Evolutionary conservation across 2,329 filamentous ascomycete genomes (phyloP), one percentile per base, ranked within the genome.

Genomic region (Podosphaera fusca): DNA sequence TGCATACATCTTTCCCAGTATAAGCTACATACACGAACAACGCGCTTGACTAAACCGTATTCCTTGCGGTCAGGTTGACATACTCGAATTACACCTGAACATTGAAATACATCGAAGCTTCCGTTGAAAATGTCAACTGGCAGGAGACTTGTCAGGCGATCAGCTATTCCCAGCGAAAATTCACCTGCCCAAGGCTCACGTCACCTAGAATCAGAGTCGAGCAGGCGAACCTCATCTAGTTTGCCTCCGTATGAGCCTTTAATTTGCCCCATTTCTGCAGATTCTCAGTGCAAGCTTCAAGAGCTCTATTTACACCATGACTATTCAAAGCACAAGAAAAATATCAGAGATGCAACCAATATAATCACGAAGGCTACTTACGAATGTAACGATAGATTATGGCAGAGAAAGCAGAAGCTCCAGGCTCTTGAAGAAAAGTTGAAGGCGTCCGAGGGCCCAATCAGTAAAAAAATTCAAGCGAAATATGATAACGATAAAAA

Each of bases 361-460:
- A 67, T 69, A n/a, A 65, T 84, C 4, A 73, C 70, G 1, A 67
- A 71, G 4, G 69, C 71, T 1, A 77, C 75, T 0, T 74, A 70
- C 2, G 71, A 73, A n/a, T 70, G 78, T 42, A 80, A 81, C 58
- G 79, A 82, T 58, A 71, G 71, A 10, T 63, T 79, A 2, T 62
- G 60, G 36, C 59, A 58, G n/a, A 64, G 64, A 2, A 63, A 67
- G 14, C 56, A 62, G 1, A 57, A 55, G 1, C 59, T 65, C 3
- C 54, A 61, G 29, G 61, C 60, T n/a, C 58, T 57, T 1, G 63
- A 62, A 0, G 60, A 63, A n/a, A 64, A 62, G 3, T 61, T 67
- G 7, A 65, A 66, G 5, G 67, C 65, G 7, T 60, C 60, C 4
- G 63, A 65, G 4, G 64, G 65, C 2, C 21, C 21, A 21, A 65